Base-by-base conservation (phyloP, 1,284 basidiomycete species). In the Testicularia cyperi region DNA sequence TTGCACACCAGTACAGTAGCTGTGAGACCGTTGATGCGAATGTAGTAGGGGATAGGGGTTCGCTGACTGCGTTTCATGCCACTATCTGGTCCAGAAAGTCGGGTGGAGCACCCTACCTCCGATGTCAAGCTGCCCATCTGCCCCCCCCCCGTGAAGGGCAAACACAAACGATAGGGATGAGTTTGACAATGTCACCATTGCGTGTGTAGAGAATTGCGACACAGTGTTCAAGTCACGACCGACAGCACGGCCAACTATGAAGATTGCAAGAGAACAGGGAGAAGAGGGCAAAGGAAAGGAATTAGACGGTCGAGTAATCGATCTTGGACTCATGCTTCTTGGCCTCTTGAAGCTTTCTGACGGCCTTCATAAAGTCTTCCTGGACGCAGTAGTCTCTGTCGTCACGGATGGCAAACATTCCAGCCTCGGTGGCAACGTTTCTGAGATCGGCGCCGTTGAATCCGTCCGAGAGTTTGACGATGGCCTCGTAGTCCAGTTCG, bases 331-430 rank as follows among this genome's bases (percentile, higher is more conserved):
- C 76, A 62, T 78, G 77, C 34, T 63, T 67, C 63, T 75, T 77
- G 13, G 75, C 75, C 58, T 97, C 94, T 38, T 87, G 86, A 27
- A 98, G 85, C 78, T 99, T 99, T 64, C 95, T 83, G 14, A 90
- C 91, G n/a, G 95, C 95, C 81, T 97, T 98, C 69, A 90, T 91
- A 52, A 97, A 82, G 79, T 98, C 94, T 70, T 97, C 95, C 78
- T 92, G 46, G 20, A 58, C 40, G 21, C 48, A 88, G 68, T 56
- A 67, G 47, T 73, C 70, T 21, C 88, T 83, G 68, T 96, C 92
- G 58, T 96, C 92, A 38, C 95, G 83, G 71, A 99, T 97, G 12
- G 95, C 95, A 78, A 97, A 97, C 92, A 99, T 96, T 40, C 95
- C 94, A 7, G 94, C 91, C 79, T 98, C 95, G 6, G 95, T 98